Evolutionary conservation across 2,329 filamentous ascomycete species (phyloP).

Genomic region (Fusarium sp.): DNA sequence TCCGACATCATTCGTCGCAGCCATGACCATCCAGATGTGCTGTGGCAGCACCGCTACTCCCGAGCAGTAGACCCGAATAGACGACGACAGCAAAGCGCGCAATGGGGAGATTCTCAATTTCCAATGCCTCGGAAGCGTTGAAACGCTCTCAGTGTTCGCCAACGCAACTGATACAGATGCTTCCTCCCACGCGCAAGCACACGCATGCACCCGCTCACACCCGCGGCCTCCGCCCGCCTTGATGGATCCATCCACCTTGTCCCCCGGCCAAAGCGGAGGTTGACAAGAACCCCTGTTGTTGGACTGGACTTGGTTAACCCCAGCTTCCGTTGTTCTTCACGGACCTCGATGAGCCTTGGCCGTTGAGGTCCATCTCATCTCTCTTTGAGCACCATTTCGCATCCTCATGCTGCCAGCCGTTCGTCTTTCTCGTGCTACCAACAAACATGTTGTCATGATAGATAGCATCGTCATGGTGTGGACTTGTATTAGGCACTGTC

Average conservation of each 20-base stretch:
- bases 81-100: slow-evolving; percentile 6
- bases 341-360: background rate
- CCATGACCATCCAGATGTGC: slow-evolving; percentile 11
- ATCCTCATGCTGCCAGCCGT: background rate
- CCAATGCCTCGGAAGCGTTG: slow-evolving; percentile 1
- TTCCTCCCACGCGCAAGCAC: slow-evolving; percentile 10
- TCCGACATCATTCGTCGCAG: slow-evolving; percentile 35
- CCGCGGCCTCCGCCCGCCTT: slow-evolving; percentile 22
- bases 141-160: slow-evolving; percentile 6
- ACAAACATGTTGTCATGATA: background rate
- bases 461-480: background rate
- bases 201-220: slow-evolving; percentile 23
- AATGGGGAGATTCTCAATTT: slow-evolving; percentile 3
- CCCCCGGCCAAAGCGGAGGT: slow-evolving; percentile 26
- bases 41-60: slow-evolving; percentile 3
- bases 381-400: background rate
- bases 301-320: slow-evolving; percentile 19
- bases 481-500: background rate
- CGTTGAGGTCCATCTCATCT: background rate
- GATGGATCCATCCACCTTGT: slow-evolving; percentile 31
- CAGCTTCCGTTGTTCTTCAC: slow-evolving; percentile 12
- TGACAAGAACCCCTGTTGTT: slow-evolving; percentile 29
- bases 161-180: slow-evolving; percentile 9
- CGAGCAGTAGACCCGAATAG: background rate
- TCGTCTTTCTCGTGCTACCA: background rate